Conservation (phyloP, 2,329 filamentous ascomycete genomes). For the Onygena corvina region DNA sequence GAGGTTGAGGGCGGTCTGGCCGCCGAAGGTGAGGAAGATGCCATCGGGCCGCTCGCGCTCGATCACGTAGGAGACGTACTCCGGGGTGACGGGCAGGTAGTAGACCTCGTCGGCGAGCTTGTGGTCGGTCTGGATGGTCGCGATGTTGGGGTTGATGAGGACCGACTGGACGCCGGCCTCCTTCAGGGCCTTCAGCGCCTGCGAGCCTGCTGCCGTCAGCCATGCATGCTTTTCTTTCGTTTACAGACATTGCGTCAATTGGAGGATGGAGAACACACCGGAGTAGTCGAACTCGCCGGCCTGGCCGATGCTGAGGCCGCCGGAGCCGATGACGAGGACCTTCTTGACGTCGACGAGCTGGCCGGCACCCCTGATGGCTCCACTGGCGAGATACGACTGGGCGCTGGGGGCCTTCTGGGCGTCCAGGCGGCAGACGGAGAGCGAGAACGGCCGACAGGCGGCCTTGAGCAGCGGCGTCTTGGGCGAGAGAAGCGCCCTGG, state of each 20-base stretch:
- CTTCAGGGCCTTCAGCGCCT: conserved; percentile 92
- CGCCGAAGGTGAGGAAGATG: conserved; percentile 93
- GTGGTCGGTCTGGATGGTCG: conserved; percentile 96
- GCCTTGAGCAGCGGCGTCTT: neutral
- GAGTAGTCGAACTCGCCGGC: conserved; percentile 98
- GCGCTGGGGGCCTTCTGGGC: conserved; percentile 63
- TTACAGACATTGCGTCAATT: neutral
- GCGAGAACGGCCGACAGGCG: conserved; percentile 31
- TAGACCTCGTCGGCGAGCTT: conserved; percentile 93
- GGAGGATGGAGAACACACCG: conserved; percentile 47
- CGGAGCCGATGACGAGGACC: conserved; percentile 89
- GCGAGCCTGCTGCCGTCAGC: conserved; percentile 54
- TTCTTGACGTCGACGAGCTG: conserved; percentile 86
- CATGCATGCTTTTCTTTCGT: too few species aligned
- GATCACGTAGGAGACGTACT: conserved; percentile 96
- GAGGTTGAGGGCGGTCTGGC: conserved; percentile 91
- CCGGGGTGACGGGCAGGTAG: conserved; percentile 92
- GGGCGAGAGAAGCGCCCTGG: neutral
- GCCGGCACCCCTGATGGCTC: conserved; percentile 63
- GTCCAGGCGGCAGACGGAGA: conserved; percentile 28
- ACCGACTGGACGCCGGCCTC: conserved; percentile 86
- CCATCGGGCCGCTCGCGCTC: conserved; percentile 92
- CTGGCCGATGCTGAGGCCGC: conserved; percentile 91
- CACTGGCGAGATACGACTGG: conserved; percentile 79
- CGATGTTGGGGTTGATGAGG: conserved; percentile 95